Percentiles rank a stretch among this genome's conserved stretches.
phyloP scores from a whole-genome alignment of 2,329 filamentous ascomycete species.

The Aspergillus sp. region DNA sequence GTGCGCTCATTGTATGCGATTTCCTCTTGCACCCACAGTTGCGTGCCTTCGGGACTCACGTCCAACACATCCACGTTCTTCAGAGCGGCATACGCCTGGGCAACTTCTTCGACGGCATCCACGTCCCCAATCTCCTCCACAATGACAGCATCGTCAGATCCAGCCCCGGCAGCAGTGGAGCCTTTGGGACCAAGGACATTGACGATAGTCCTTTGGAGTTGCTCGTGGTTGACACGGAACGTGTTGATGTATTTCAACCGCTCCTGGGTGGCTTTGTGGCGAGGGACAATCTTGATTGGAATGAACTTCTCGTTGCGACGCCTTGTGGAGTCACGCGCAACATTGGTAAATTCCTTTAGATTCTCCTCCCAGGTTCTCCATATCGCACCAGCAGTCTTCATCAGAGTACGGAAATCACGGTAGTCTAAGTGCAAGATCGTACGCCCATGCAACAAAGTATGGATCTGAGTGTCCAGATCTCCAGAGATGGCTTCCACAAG shows the following conservation, averaged over 20 bases:
- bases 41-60: slow-evolving; percentile 83
- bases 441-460: slow-evolving; percentile 79
- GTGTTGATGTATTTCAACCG: slow-evolving; percentile 90
- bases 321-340: slow-evolving; percentile 90
- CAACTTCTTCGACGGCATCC: slow-evolving; percentile 94
- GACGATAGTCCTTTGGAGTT: slow-evolving; percentile 91
- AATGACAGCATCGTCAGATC: slow-evolving; percentile 63
- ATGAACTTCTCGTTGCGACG: slow-evolving; percentile 97
- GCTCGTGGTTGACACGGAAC: slow-evolving; percentile 96
- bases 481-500: slow-evolving; percentile 97
- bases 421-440: slow-evolving; percentile 91
- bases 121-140: slow-evolving; percentile 96
- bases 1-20: slow-evolving; percentile 97
- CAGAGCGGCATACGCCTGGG: slow-evolving; percentile 88
- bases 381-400: slow-evolving; percentile 79
- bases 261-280: slow-evolving; percentile 84
- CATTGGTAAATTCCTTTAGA: slow-evolving; percentile 95
- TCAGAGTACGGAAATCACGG: slow-evolving; percentile 80
- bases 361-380: slow-evolving; percentile 95
- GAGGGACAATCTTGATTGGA: slow-evolving; percentile 89
- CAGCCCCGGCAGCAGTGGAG: slow-evolving; percentile 48
- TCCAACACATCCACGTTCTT: slow-evolving; percentile 95
- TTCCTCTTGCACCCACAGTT: slow-evolving; percentile 90
- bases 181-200: slow-evolving; percentile 85
- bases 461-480: slow-evolving; percentile 83